Base-by-base conservation (phyloP, 2,329 filamentous ascomycete species). In the Botrytis squamosa region DNA sequence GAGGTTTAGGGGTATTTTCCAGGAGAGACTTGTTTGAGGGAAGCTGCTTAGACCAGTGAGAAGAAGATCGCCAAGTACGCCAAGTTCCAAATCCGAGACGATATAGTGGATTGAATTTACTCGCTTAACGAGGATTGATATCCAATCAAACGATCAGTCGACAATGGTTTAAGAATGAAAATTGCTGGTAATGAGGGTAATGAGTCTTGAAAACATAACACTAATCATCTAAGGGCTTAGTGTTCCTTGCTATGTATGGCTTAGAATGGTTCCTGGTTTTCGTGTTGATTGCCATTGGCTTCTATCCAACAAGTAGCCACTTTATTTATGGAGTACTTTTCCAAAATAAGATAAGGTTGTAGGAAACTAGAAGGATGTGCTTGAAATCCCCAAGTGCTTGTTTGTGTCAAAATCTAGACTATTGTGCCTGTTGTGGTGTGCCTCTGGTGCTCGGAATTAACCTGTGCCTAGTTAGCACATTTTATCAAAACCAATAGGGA, bases 11-110 rank as follows among this genome's bases (percentile, higher is more conserved):
- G 66, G 49, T 42, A 55, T 55, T 68, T 68, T 68, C 66, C 66
- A 68, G 66, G 66, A 68, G 63, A 66, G 25, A 52, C n/a, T 36
- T 66, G 65, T 67, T 67, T 67, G 46, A 40, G 46, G 38, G 46
- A 67, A 67, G 66, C 49, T 57, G 49, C 36, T 68, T 42, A 57
- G 38, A 38, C 49, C n/a, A 68, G 66, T 57, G 33, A 49, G 49
- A 57, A 57, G 66, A 57, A 68, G 66, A 68, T 67, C 46, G 46
- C 16, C 65, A 67, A 68, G 49, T 42, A 68, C 10, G 38, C 49
- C 49, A 68, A 68, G 66, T 68, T 33, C 66, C 36, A 57, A 33
- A 42, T 57, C 66, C 66, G 66, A 68, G 66, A 68, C 66, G 49
- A 57, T 55, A 40, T 29, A 68, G 36, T 52, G 65, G 65, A 68